Conservation (phyloP, 2,329 filamentous ascomycete species). For the Botrytis galanthina region DNA sequence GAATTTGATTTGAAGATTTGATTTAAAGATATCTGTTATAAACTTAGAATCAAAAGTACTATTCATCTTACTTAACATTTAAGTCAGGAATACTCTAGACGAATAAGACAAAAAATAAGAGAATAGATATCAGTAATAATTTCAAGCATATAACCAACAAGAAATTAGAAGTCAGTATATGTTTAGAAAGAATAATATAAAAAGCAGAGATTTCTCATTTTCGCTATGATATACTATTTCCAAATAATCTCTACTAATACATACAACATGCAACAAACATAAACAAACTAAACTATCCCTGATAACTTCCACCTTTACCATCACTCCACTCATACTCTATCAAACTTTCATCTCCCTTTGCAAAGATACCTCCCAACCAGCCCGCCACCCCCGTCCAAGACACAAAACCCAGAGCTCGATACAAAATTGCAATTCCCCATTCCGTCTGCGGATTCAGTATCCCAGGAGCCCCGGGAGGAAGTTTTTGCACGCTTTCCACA, state of each 20-base stretch:
- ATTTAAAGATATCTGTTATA: too few relatives aligned
- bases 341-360: not conserved
- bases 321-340: constrained; percentile 1
- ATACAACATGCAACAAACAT: too few relatives aligned
- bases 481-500: constrained; percentile 3
- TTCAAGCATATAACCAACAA: not conserved
- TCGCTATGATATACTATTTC: not conserved
- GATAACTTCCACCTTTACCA: not conserved
- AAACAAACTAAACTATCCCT: not conserved
- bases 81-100: rapidly evolving
- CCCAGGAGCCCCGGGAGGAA: constrained; percentile 3
- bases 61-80: rapidly evolving
- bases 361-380: not conserved
- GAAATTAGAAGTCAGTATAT: rapidly evolving
- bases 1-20: too few relatives aligned
- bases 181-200: rapidly evolving
- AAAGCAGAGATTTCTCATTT: not conserved
- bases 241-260: not conserved
- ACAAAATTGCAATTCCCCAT: not conserved
- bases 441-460: constrained; percentile 3
- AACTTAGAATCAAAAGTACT: too few relatives aligned
- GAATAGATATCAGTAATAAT: rapidly evolving
- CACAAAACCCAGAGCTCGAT: not conserved
- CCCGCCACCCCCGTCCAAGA: constrained; percentile 8
- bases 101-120: not conserved